Percentiles rank a stretch among this genome's conserved stretches.
phyloP scores from a whole-genome alignment of 139 green algal genomes.

The Tetradesmus lagerheimii region DNA sequence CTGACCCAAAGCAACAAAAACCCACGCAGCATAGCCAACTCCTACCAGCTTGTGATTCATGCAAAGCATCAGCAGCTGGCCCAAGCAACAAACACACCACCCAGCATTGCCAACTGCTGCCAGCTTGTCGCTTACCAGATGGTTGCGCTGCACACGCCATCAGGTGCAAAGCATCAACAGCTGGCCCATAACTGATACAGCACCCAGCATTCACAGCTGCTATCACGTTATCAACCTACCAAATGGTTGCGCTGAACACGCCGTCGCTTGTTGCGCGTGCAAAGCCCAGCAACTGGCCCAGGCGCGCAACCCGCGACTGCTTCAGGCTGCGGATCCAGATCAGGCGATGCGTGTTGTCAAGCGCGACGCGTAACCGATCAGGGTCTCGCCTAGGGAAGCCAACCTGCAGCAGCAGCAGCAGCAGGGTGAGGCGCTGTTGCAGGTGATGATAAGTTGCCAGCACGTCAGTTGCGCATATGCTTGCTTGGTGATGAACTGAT shows the following conservation, averaged over 20 bases:
- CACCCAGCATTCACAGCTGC: no score
- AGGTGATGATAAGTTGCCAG: no score
- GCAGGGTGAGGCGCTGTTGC: not conserved
- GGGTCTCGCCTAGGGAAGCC: constrained; percentile 85
- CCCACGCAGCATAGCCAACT: no score
- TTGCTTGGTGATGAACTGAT: no score
- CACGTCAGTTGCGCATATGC: no score
- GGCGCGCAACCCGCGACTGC: constrained; percentile 44
- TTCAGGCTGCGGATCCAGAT: constrained; percentile 69
- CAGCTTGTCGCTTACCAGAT: constrained; percentile 66
- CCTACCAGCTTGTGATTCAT: no score
- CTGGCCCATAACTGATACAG: constrained; percentile 60
- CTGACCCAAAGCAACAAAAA: no score
- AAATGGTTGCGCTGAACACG: constrained; percentile 85
- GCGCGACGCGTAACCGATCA: constrained; percentile 71
- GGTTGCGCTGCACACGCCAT: constrained; percentile 82
- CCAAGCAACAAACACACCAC: no score
- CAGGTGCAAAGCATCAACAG: constrained; percentile 86
- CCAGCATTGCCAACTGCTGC: no score
- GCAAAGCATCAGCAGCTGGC: no score
- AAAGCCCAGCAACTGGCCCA: constrained; percentile 86
- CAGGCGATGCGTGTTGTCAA: constrained; percentile 81
- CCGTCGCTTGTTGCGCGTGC: constrained; percentile 88
- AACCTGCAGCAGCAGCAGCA: constrained; percentile 65
- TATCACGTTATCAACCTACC: not conserved